Evolutionary conservation across 2,329 filamentous ascomycete genomes (phyloP).

Genomic region (Thelonectria blattea): DNA sequence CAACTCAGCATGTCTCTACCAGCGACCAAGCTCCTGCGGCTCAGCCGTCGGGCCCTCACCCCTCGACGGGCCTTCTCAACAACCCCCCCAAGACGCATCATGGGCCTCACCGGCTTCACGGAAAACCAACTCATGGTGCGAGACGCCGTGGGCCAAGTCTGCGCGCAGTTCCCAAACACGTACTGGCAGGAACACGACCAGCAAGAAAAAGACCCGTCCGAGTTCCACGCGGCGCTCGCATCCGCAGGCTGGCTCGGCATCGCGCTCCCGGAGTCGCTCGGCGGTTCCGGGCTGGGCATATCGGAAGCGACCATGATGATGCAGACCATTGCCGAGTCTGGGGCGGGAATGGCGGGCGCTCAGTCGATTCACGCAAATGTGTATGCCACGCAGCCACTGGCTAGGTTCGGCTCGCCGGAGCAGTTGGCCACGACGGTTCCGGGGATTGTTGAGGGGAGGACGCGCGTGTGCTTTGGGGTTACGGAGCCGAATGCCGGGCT

Average conservation of each 20-base stretch:
- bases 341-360: constrained; percentile 77
- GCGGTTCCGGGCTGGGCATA: constrained; percentile 77
- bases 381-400: constrained; percentile 77
- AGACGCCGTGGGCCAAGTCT: constrained; percentile 72
- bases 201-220: constrained; percentile 71
- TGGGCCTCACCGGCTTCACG: constrained; percentile 76
- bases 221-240: constrained; percentile 77
- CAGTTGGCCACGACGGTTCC: constrained; percentile 71
- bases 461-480: constrained; percentile 80
- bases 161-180: constrained; percentile 71
- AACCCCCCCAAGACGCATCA: constrained; percentile 52
- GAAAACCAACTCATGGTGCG: constrained; percentile 75
- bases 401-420: constrained; percentile 71
- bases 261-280: constrained; percentile 74
- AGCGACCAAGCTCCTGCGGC: constrained; percentile 12
- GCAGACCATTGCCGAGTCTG: constrained; percentile 79
- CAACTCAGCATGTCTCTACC: constrained; percentile 25
- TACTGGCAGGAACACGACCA: constrained; percentile 82
- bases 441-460: constrained; percentile 73
- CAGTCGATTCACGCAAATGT: constrained; percentile 70
- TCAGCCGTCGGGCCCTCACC: constrained; percentile 21
- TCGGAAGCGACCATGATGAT: constrained; percentile 88
- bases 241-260: constrained; percentile 83
- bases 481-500: constrained; percentile 80
- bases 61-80: constrained; percentile 43